A percentile compares a stretch with the other conserved stretches of the same genome.
These are phyloP conservation scores for Suhomyces panamericanus DNA, from an alignment of 1,139 yeast species.

Conservation along the genomic window DNA sequence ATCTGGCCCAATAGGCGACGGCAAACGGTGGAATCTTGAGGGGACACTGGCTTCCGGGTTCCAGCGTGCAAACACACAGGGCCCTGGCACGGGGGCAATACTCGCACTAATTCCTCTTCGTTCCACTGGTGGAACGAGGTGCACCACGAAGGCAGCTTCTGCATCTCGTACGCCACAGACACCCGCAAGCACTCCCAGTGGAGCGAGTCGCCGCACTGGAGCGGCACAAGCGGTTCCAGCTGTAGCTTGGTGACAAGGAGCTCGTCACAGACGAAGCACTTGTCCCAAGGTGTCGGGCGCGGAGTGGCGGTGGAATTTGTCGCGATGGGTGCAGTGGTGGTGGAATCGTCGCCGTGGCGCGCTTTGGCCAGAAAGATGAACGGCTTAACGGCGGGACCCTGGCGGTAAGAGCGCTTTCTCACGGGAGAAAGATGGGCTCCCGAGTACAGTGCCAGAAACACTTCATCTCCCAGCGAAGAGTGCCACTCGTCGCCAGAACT, in stretches of 20 bases:
- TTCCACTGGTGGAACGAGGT: neutral
- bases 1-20: neutral
- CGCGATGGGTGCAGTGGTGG: neutral
- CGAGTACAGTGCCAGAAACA: too few species aligned
- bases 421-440: neutral
- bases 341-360: neutral
- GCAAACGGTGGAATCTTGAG: conserved; percentile 4
- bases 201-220: conserved; percentile 40
- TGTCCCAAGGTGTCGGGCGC: conserved; percentile 5
- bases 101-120: neutral
- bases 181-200: conserved; percentile 41
- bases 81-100: conserved; percentile 6
- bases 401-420: conserved; percentile 2
- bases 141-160: neutral
- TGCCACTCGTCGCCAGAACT: neutral
- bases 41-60: neutral
- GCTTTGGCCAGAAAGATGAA: conserved; percentile 17
- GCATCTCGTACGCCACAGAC: conserved; percentile 19
- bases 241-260: conserved; percentile 32
- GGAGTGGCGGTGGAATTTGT: neutral
- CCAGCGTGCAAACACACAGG: neutral
- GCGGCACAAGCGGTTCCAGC: conserved; percentile 33
- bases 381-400: conserved; percentile 32
- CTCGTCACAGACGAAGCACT: conserved; percentile 42
- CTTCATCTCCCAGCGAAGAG: neutral